A percentile compares a stretch with the other conserved stretches of the same genome.
Conservation (phyloP, 2,329 filamentous ascomycete genomes). For the Hyphodiscus sp. region DNA sequence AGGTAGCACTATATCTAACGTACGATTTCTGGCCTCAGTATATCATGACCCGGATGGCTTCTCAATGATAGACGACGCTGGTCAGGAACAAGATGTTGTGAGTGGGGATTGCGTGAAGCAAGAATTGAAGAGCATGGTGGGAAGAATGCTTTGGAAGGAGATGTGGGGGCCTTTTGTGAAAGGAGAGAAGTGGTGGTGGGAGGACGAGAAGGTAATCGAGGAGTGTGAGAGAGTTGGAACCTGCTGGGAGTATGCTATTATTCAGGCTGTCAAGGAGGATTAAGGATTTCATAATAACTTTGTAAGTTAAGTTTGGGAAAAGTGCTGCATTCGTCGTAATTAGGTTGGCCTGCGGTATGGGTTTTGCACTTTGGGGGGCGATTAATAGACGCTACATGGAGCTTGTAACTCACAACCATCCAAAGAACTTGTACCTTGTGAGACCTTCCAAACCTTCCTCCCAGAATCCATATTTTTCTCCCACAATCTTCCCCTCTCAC, state of each 20-base stretch:
- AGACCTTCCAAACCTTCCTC: neutral
- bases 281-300: neutral
- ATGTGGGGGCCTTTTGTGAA: constrained; percentile 44
- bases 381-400: neutral
- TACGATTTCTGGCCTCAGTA: constrained; percentile 22
- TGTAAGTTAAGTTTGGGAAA: neutral
- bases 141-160: constrained; percentile 54
- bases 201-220: constrained; percentile 45
- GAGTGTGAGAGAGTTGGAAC: constrained; percentile 50
- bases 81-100: neutral
- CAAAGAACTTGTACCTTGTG: neutral
- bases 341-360: neutral
- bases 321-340: neutral
- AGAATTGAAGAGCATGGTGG: constrained; percentile 45
- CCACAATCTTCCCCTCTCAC: no score
- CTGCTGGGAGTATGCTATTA: constrained; percentile 51
- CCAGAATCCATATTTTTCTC: neutral
- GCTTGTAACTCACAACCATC: neutral
- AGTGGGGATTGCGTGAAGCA: constrained; percentile 28
- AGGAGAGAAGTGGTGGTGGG: constrained; percentile 53
- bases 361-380: neutral
- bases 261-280: constrained; percentile 46
- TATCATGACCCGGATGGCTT: constrained; percentile 2
- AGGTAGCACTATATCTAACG: constrained; percentile 19
- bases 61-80: neutral